phyloP scores from a whole-genome alignment of 2,329 filamentous ascomycete genomes.

The Teratosphaeria destructans region DNA sequence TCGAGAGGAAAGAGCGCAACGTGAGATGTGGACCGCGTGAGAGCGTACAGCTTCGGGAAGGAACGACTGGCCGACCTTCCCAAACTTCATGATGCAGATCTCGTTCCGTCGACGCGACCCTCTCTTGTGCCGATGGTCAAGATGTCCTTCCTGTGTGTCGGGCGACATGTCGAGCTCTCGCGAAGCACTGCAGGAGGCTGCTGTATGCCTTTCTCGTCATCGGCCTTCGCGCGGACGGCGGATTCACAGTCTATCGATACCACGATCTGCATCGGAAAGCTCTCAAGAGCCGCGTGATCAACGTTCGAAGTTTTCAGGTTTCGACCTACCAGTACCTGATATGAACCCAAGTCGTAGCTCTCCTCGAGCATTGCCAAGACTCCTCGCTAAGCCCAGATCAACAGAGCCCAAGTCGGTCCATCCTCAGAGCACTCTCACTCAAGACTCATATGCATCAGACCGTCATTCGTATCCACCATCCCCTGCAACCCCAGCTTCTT shows the following conservation, averaged over 20 bases:
- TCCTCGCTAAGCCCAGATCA: neutral
- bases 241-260: no score
- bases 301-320: neutral
- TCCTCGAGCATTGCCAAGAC: neutral
- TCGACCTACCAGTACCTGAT: neutral
- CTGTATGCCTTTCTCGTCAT: no score
- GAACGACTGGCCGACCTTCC: neutral
- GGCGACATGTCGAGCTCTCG: no score
- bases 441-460: conserved; percentile 94
- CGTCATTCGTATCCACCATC: conserved; percentile 92
- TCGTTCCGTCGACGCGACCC: neutral
- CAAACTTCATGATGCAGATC: neutral
- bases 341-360: neutral
- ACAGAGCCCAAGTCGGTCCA: neutral
- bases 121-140: neutral
- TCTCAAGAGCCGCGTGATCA: no score
- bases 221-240: no score
- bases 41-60: neutral
- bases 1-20: neutral
- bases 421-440: conserved; percentile 45
- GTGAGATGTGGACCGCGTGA: neutral
- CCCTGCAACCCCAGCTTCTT: conserved; percentile 73
- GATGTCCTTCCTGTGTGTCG: no score
- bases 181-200: no score
- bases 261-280: no score